Conservation (phyloP, 2,329 filamentous ascomycete species). For the Penicillium sp. region DNA sequence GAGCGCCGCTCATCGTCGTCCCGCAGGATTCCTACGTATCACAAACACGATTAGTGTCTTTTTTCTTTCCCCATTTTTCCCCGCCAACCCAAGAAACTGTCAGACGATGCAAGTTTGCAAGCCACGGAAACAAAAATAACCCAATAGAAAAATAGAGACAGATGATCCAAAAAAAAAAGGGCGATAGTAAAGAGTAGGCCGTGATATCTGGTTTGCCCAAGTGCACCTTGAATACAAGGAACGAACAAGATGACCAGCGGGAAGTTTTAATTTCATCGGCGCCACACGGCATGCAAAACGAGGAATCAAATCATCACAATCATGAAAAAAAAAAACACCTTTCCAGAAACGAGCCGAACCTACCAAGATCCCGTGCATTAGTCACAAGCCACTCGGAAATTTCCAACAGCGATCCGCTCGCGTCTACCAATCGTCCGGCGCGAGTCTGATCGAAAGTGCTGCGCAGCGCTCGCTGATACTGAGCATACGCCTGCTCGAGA, state of each 20-base stretch:
- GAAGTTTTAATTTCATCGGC: background rate
- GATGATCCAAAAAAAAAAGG: background rate
- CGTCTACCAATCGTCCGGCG: constrained; percentile 63
- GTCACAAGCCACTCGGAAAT: constrained; percentile 69
- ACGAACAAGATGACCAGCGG: background rate
- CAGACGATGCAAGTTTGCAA: constrained; percentile 17
- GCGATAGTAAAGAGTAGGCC: background rate
- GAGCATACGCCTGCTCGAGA: constrained; percentile 70
- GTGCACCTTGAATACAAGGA: background rate
- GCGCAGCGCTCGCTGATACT: constrained; percentile 60
- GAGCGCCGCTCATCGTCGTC: constrained; percentile 77
- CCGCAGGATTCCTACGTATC: constrained; percentile 71
- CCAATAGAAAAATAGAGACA: background rate
- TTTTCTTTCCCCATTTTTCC: constrained; percentile 7
- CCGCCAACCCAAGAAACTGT: background rate
- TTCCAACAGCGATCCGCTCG: constrained; percentile 61
- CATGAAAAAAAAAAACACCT: constrained; percentile 25
- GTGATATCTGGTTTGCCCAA: background rate
- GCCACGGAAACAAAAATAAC: background rate
- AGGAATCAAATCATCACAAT: constrained; percentile 23
- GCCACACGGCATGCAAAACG: background rate
- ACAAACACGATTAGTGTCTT: constrained; percentile 27
- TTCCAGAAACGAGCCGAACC: constrained; percentile 39
- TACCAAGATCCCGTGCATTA: constrained; percentile 69
- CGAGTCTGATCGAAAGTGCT: constrained; percentile 73